Base-by-base conservation (phyloP, 352 stramenopile species). In the Phytophthora ramorum region DNA sequence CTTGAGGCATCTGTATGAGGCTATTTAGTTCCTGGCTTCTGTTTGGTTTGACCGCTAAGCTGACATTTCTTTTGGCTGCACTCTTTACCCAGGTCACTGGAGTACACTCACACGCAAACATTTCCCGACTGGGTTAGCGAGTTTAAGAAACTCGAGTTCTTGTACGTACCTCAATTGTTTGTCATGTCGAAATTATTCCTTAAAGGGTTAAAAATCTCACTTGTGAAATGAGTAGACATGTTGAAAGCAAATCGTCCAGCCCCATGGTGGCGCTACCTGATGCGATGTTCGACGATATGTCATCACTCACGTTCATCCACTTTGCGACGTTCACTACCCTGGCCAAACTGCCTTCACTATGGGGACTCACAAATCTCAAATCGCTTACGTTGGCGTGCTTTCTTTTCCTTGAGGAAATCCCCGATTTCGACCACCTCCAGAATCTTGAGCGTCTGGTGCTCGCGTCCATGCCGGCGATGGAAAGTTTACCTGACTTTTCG, bases 261-360 rank as follows among this genome's bases (percentile, higher is more conserved):
- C 37, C 45, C 7, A 14, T 66, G 26, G 46, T 38, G 4, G 13
- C 7, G 7, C 24, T 73, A 16, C 63, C 71, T 1, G 40, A 58
- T 32, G 58, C 67, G 20, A 51, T 80, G 10, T 80, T 77, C 30
- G 22, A 67, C 2, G 30, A 69, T 26, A 80, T 77, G 68, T 26
- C 32, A 8, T 63, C 52, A n/a, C 65, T 80, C 30, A 61, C 61
- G 13, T 73, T 66, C 9, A 10, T 80, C 14, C 68, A 75, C 47
- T 34, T 80, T n/a, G 63, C 10, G 0, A n/a, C 3, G 3, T 50
- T 53, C n/a, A 22, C 47, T 2, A 3, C 34, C 19, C 22, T 76
- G 10, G 12, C 34, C 1, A 46, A 41, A 7, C 32, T 78, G 0
- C 65, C 73, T 37, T 57, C 62, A 0, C 60, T 81, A 9, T 7